Evolutionary conservation across 345 rosid species (phyloP).

Genomic region (Excoecaria cochinchinensis): DNA sequence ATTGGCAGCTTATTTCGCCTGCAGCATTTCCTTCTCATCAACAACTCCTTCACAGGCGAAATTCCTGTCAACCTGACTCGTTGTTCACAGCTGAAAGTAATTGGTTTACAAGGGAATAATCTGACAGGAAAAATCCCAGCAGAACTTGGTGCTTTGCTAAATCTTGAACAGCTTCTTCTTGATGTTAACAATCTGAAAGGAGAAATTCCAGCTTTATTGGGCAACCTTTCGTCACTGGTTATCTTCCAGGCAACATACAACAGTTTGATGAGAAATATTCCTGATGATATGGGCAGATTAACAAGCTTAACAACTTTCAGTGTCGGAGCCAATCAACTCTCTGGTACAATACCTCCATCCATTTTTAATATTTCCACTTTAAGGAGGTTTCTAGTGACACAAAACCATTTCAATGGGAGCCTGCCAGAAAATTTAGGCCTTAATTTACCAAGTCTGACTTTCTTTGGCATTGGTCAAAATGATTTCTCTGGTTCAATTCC

Average conservation of each 20-base stretch:
- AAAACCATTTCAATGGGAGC: slow-evolving; percentile 8
- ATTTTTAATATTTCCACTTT: slow-evolving; percentile 24
- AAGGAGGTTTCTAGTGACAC: background rate
- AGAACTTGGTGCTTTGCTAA: slow-evolving; percentile 13
- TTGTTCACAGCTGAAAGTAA: slow-evolving; percentile 6
- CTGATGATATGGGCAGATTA: slow-evolving; percentile 12
- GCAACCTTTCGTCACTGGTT: slow-evolving; percentile 13
- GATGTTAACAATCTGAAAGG: slow-evolving; percentile 14
- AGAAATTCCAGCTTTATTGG: slow-evolving; percentile 13
- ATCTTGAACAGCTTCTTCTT: slow-evolving; percentile 17
- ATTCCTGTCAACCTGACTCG: slow-evolving; percentile 8
- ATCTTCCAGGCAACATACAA: background rate
- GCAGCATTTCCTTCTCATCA: slow-evolving; percentile 1
- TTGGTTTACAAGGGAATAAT: slow-evolving; percentile 3
- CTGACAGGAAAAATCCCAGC: slow-evolving; percentile 16
- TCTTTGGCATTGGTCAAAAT: slow-evolving; percentile 15
- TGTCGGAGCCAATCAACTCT: slow-evolving; percentile 4
- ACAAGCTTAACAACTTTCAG: background rate
- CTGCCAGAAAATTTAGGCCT: slow-evolving; percentile 17
- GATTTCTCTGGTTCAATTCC: slow-evolving; percentile 25
- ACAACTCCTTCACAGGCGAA: slow-evolving; percentile 11
- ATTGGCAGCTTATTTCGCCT: slow-evolving; percentile 15
- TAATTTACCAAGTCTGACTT: background rate
- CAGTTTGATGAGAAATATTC: slow-evolving; percentile 17
- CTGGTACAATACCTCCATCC: slow-evolving; percentile 24